phyloP scores from a whole-genome alignment of 2,329 filamentous ascomycete species.

The Fusarium fujikuroi region DNA sequence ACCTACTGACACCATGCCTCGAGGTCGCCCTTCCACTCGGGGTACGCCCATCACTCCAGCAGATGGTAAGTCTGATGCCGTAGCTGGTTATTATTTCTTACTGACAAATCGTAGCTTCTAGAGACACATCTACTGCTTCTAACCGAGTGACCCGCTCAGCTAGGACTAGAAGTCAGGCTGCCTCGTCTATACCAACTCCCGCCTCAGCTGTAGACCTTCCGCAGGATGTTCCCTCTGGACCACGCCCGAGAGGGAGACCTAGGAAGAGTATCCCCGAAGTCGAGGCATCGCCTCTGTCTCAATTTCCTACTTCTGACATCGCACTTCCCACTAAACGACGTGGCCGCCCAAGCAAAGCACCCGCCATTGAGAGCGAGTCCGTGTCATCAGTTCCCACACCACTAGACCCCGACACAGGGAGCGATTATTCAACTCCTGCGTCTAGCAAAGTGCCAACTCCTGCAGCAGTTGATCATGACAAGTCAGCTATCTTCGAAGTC shows the following conservation, averaged over 20 bases:
- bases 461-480: constrained; percentile 37
- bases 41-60: constrained; percentile 23
- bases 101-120: constrained; percentile 30
- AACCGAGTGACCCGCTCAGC: constrained; percentile 45
- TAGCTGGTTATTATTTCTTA: not conserved
- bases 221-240: not conserved
- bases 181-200: constrained; percentile 7
- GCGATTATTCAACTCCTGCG: constrained; percentile 50
- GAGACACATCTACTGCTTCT: constrained; percentile 26
- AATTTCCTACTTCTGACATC: constrained; percentile 2
- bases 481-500: constrained; percentile 45
- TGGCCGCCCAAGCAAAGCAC: constrained; percentile 32
- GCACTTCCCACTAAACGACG: constrained; percentile 22
- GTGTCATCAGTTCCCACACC: constrained; percentile 49
- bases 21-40: constrained; percentile 44
- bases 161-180: constrained; percentile 29
- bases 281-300: constrained; percentile 2
- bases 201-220: not conserved
- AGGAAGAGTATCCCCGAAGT: constrained; percentile 28
- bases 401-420: constrained; percentile 46
- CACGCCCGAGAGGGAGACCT: constrained; percentile 41
- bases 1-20: constrained; percentile 42
- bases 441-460: constrained; percentile 53
- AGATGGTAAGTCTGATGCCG: constrained; percentile 26
- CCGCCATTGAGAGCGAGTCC: constrained; percentile 43